These are phyloP conservation scores for Symbiodinium natans DNA, from an alignment of 73 alveolate genomes.

Conservation along the genomic window DNA sequence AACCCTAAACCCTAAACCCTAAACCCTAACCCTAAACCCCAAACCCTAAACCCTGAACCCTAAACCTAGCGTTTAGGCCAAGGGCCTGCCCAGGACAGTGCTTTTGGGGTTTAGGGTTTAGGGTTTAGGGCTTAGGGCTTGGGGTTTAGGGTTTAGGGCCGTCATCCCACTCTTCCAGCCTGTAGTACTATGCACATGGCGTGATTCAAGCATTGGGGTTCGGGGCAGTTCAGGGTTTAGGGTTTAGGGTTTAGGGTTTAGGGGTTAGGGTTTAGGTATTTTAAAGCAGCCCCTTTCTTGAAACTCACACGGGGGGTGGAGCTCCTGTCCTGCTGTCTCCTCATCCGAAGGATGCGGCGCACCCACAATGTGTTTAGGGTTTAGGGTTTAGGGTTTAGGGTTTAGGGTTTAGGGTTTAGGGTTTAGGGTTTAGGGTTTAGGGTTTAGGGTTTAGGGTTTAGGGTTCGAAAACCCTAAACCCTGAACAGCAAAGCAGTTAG, in stretches of 20 bases:
- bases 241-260: background rate
- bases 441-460: background rate
- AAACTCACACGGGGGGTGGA: background rate
- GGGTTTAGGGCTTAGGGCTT: too few species aligned
- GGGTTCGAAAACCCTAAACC: background rate
- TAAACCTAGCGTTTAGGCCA: too few species aligned
- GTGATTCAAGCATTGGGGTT: too few species aligned
- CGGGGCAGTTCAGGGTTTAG: background rate
- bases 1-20: background rate
- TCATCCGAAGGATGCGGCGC: background rate
- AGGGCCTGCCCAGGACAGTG: too few species aligned
- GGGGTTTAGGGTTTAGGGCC: too few species aligned
- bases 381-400: too few species aligned
- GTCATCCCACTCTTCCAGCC: too few species aligned
- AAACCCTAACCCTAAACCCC: background rate
- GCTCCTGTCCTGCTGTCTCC: background rate
- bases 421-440: background rate
- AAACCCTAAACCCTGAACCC: background rate
- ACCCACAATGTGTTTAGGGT: too few species aligned
- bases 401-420: background rate
- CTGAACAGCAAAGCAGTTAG: too few species aligned
- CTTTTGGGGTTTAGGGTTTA: too few species aligned
- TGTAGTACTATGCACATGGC: too few species aligned
- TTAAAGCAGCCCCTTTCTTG: background rate
- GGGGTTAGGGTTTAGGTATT: background rate